These are phyloP conservation scores for Fusarium guadeloupense DNA, from an alignment of 2,329 filamentous ascomycete genomes.

Conservation along the genomic window DNA sequence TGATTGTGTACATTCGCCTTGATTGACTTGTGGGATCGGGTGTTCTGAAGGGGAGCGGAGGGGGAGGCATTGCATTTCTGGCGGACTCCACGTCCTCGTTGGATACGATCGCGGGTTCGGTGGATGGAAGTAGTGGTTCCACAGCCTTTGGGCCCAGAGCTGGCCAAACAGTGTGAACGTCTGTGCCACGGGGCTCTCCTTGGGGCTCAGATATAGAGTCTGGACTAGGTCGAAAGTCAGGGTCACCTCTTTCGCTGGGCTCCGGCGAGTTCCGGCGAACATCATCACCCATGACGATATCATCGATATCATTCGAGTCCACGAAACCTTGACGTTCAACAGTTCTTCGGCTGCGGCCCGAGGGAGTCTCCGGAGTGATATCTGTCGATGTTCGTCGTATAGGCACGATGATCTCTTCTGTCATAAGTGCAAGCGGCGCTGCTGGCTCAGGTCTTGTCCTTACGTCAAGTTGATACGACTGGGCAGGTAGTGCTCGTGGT, in stretches of 20 bases:
- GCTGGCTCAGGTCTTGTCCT: fast-evolving
- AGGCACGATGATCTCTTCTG: fast-evolving
- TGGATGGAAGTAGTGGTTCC: background rate
- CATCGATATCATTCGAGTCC: background rate
- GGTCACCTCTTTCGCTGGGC: background rate
- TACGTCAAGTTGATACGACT: fast-evolving
- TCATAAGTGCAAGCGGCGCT: background rate
- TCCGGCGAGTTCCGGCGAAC: background rate
- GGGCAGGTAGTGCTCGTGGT: background rate
- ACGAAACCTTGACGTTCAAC: background rate
- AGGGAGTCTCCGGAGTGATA: background rate
- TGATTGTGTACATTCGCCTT: background rate
- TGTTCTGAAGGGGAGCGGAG: background rate
- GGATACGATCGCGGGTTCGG: background rate
- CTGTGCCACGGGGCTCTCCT: background rate
- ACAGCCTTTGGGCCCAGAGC: fast-evolving
- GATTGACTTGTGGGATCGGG: background rate
- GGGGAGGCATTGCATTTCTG: background rate
- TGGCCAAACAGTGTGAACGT: fast-evolving
- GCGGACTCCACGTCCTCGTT: background rate
- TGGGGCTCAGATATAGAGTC: too few species aligned
- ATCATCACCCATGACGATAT: background rate
- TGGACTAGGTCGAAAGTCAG: background rate
- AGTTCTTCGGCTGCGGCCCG: background rate
- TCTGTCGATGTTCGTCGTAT: fast-evolving